Evolutionary conservation across 1,139 yeast genomes (phyloP).

Genomic region (Pichia kudriavzevii): DNA sequence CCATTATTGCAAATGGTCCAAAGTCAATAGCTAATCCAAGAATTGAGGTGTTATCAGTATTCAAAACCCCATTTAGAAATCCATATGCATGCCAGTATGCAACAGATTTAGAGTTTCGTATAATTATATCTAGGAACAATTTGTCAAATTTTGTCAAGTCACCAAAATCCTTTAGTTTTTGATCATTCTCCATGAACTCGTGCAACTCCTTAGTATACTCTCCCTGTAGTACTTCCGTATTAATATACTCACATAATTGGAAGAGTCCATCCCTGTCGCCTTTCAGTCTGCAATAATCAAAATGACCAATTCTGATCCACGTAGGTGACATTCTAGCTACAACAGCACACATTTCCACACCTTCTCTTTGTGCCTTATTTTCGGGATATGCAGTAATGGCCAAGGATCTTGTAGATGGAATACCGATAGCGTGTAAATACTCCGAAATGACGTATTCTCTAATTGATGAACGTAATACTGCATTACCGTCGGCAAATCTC

Average conservation of each 20-base stretch:
- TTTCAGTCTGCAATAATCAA: slow-evolving; percentile 73
- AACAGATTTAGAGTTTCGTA: slow-evolving; percentile 66
- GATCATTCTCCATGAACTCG: slow-evolving; percentile 13
- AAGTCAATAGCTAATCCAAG: slow-evolving; percentile 84
- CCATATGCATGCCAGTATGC: slow-evolving; percentile 92
- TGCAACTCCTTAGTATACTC: slow-evolving; percentile 29
- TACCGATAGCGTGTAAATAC: slow-evolving; percentile 69
- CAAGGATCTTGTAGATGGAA: slow-evolving; percentile 82
- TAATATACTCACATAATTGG: slow-evolving; percentile 63
- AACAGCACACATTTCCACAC: slow-evolving; percentile 76
- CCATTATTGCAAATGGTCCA: slow-evolving; percentile 87
- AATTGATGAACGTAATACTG: slow-evolving; percentile 78
- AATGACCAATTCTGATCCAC: slow-evolving; percentile 88
- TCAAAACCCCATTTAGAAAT: slow-evolving; percentile 85
- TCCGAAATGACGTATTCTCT: slow-evolving; percentile 86
- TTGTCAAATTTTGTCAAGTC: slow-evolving; percentile 59
- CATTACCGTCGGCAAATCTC: slow-evolving; percentile 95
- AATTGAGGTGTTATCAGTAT: slow-evolving; percentile 88
- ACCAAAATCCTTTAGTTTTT: slow-evolving; percentile 10
- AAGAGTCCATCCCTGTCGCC: slow-evolving; percentile 60
- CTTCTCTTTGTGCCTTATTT: slow-evolving; percentile 66
- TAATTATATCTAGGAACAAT: slow-evolving; percentile 62
- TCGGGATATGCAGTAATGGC: slow-evolving; percentile 65
- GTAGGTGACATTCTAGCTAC: slow-evolving; percentile 77
- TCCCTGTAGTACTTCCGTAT: slow-evolving; percentile 52